These are phyloP conservation scores for Xylaria castorea DNA, from an alignment of 495 filamentous ascomycete genomes.

Conservation along the genomic window DNA sequence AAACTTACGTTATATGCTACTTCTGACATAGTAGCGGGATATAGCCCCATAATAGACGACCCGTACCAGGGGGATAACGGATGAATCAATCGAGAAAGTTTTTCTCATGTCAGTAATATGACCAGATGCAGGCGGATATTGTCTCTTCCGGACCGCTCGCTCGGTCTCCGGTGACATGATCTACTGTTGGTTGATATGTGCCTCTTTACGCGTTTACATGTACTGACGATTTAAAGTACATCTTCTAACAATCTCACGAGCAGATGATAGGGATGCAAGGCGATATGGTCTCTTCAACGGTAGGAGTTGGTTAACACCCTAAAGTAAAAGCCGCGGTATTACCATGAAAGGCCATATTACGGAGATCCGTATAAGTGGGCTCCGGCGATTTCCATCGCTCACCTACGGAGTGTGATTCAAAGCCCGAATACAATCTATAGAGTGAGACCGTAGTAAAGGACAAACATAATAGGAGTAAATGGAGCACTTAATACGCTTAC, in stretches of 20 bases:
- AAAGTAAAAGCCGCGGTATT: not conserved
- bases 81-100: not conserved
- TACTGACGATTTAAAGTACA: not conserved
- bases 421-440: not conserved
- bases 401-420: not conserved
- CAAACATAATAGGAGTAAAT: not conserved
- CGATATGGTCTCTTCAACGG: not conserved
- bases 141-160: not conserved
- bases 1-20: not conserved
- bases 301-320: not conserved
- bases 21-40: not conserved
- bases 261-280: not conserved
- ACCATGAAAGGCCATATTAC: not conserved
- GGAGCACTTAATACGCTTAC: not conserved
- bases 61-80: not conserved
- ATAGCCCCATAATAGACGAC: not conserved
- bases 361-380: not conserved
- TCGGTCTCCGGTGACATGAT: not conserved
- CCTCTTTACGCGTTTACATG: not conserved
- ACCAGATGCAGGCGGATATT: no score
- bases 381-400: conserved; percentile 5
- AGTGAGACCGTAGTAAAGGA: not conserved
- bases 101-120: not conserved
- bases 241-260: not conserved
- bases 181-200: not conserved